phyloP scores from a whole-genome alignment of 441 rosid genomes.

The California macrophylla region DNA sequence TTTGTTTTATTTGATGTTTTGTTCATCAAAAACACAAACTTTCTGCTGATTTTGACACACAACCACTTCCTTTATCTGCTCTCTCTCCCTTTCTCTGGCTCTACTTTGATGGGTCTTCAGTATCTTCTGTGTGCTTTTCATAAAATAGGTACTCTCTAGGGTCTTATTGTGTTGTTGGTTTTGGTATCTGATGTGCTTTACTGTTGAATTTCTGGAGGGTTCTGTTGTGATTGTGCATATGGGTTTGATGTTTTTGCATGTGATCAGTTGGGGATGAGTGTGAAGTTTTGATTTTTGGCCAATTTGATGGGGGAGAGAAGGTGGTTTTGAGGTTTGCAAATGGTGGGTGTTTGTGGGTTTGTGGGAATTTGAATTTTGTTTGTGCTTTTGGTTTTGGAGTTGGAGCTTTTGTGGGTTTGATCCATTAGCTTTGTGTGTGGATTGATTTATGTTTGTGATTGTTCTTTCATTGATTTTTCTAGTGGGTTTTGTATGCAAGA shows the following conservation, averaged over 20 bases:
- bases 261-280: not conserved
- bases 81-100: not conserved
- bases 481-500: not conserved
- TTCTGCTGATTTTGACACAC: slow-evolving; percentile 4
- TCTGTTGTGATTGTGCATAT: not conserved
- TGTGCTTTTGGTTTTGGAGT: not conserved
- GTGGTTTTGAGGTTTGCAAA: not conserved
- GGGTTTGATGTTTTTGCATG: slow-evolving; percentile 4
- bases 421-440: not conserved
- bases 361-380: not conserved
- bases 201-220: not conserved
- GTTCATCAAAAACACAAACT: slow-evolving; percentile 2
- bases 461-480: not conserved
- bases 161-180: not conserved
- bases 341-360: slow-evolving; percentile 1
- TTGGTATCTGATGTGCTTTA: not conserved
- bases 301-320: not conserved
- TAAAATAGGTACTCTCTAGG: not conserved
- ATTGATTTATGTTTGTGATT: not conserved
- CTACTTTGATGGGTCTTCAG: slow-evolving; percentile 2
- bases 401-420: not conserved
- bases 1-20: not conserved
- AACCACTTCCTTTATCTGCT: slow-evolving; percentile 6
- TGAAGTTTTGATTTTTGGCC: not conserved
- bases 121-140: not conserved